phyloP scores from a whole-genome alignment of 371 early-diverging fungal genomes.

The Mucor ambiguus region DNA sequence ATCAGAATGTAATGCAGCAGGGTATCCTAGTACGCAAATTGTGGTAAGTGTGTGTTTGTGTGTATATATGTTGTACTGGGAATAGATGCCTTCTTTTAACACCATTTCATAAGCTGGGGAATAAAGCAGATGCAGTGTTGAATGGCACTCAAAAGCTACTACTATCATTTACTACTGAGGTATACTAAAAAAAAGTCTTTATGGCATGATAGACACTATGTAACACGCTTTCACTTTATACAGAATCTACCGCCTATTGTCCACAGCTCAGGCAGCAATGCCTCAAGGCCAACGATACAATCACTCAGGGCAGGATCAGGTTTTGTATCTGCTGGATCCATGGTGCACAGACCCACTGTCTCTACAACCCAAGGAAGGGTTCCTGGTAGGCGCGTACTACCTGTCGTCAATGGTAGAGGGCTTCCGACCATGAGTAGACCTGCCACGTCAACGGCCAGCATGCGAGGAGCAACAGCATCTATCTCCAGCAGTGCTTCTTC shows the following conservation, averaged over 20 bases:
- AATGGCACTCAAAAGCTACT: not conserved
- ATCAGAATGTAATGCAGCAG: slow-evolving; percentile 14
- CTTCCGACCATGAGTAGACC: not conserved
- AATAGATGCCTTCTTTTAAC: not conserved
- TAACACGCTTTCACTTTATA: not conserved
- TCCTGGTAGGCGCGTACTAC: not conserved
- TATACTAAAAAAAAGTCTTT: not conserved
- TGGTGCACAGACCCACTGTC: not conserved
- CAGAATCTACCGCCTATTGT: not conserved
- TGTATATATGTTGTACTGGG: not conserved
- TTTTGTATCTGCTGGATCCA: not conserved
- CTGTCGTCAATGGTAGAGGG: not conserved
- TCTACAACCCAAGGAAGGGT: not conserved
- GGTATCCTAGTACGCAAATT: slow-evolving; percentile 27
- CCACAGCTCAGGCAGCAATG: not conserved
- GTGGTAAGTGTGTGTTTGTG: slow-evolving; percentile 7
- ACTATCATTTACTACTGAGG: not conserved
- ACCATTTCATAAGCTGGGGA: not conserved
- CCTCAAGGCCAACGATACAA: not conserved
- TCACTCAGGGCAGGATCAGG: not conserved
- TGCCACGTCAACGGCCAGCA: not conserved
- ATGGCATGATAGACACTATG: not conserved
- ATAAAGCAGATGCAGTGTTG: slow-evolving; percentile 3
- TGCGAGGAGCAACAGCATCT: not conserved
- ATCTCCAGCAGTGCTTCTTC: not conserved